Conservation (phyloP, 2,329 filamentous ascomycete genomes). For the Aspergillus uvarum region DNA sequence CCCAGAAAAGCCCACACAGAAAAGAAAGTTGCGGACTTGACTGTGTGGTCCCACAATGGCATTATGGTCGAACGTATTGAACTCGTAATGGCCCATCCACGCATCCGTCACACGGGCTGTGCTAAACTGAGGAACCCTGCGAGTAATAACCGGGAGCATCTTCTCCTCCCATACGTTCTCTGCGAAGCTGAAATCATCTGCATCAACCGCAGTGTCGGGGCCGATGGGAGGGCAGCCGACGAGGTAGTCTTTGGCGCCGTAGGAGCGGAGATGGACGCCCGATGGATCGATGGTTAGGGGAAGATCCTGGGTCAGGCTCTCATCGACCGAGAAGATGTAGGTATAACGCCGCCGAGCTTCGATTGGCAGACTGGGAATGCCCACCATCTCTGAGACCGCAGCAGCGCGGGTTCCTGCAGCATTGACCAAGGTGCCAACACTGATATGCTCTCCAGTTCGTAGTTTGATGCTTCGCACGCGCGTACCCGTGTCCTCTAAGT, state of each 20-base stretch:
- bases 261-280: slow-evolving; percentile 18
- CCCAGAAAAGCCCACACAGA: slow-evolving; percentile 18
- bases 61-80: slow-evolving; percentile 21
- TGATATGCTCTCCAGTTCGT: too few species aligned
- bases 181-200: slow-evolving; percentile 14
- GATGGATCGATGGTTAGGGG: background rate
- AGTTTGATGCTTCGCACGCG: too few species aligned
- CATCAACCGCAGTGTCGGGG: slow-evolving; percentile 17
- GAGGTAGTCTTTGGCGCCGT: slow-evolving; percentile 16
- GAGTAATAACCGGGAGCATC: slow-evolving; percentile 13
- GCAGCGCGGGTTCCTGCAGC: too few species aligned
- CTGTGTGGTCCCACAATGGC: too few species aligned
- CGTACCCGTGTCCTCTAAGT: too few species aligned
- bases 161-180: too few species aligned
- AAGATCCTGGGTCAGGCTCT: too few species aligned
- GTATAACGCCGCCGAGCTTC: too few species aligned
- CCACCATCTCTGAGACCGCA: too few species aligned
- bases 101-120: slow-evolving; percentile 13
- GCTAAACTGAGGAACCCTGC: slow-evolving; percentile 12
- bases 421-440: too few species aligned
- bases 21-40: slow-evolving; percentile 12
- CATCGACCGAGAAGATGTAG: too few species aligned
- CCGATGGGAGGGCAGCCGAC: slow-evolving; percentile 20
- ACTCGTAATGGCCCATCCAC: slow-evolving; percentile 23
- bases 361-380: too few species aligned